Base-by-base conservation (phyloP, 164 flowering plant genomes). In the Annona cherimola region DNA sequence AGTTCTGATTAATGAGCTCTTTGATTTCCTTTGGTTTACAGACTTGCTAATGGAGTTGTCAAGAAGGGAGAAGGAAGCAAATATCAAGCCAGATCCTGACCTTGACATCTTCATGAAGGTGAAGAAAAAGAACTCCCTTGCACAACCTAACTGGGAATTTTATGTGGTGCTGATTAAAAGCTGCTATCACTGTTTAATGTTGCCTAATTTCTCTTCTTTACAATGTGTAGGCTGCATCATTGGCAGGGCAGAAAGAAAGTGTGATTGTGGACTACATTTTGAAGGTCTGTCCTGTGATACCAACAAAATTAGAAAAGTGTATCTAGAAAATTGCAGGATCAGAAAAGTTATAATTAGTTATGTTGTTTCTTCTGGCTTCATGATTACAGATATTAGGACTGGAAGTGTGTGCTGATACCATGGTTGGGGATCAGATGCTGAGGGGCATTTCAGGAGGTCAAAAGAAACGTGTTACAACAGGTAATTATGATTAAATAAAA, bases 61-160 rank as follows among this genome's bases (percentile, higher is more conserved):
- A 45, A 91, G 88, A 76, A 86, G 98, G 73, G 99, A 95, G 76
- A 93, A 86, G 69, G 90, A 69, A 1, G 89, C 93, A 39, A 83
- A 82, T 54, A 87, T 90, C 43, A 81, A 77, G 63, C 95, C 95
- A 26, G 95, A 90, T 77, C 79, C 84, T 68, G 92, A 90, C 69
- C 55, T 95, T 2, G 99, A 93, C 81, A 90, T 93, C 62, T 95
- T 85, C 83, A 95, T 95, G 99, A 94, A 94, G 97, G 98, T 89
- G 71, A 76, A 4, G 69, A 19, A 35, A 63, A 20, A 19, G 11
- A 26, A 16, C 4, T 20, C 50, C 26, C 3, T 35, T 61, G 8
- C 5, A 4, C 45, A 8, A 40, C 35, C 43, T 40, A 9, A 19
- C 6, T 66, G 18, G 5, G 1, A 41, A n/a, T 16, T 35, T 63